Evolutionary conservation across 345 rosid genomes (phyloP).

Genomic region (Dipteronia sinensis): DNA sequence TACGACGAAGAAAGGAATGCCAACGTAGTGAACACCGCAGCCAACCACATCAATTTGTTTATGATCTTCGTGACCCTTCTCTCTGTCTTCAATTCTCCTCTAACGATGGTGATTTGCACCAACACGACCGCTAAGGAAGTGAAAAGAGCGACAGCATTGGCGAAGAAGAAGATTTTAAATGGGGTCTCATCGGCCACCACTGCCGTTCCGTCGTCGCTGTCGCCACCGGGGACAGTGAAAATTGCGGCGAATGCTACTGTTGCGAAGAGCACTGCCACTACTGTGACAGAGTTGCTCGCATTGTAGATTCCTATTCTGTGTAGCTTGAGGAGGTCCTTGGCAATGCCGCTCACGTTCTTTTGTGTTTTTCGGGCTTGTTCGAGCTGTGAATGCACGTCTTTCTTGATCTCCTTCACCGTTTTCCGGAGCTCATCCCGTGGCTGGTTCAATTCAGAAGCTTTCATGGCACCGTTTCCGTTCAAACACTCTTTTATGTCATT

Average conservation of each 20-base stretch:
- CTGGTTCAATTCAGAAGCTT: conserved; percentile 76
- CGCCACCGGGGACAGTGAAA: conserved; percentile 87
- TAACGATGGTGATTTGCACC: conserved; percentile 86
- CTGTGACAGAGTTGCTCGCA: conserved; percentile 84
- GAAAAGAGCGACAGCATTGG: conserved; percentile 76
- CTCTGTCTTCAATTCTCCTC: conserved; percentile 79
- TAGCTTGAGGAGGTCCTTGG: conserved; percentile 73
- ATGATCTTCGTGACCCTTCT: conserved; percentile 81
- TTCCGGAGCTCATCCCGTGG: conserved; percentile 78
- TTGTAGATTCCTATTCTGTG: conserved; percentile 84
- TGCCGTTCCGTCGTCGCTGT: conserved; percentile 55
- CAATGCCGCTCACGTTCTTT: conserved; percentile 75
- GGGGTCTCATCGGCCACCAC: conserved; percentile 45
- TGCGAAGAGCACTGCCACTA: conserved; percentile 90
- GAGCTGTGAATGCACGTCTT: conserved; percentile 78
- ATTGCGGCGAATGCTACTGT: conserved; percentile 94
- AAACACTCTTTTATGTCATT: conserved; percentile 61
- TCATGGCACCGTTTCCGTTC: conserved; percentile 66
- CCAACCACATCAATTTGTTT: conserved; percentile 95
- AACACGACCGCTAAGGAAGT: conserved; percentile 89
- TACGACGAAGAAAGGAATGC: conserved; percentile 79
- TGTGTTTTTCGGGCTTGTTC: conserved; percentile 89
- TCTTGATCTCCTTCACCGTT: conserved; percentile 78
- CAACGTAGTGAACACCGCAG: conserved; percentile 82
- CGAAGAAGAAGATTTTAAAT: conserved; percentile 74